Evolutionary conservation across 1,139 yeast genomes (phyloP).

Genomic region (Geotrichum siamense): DNA sequence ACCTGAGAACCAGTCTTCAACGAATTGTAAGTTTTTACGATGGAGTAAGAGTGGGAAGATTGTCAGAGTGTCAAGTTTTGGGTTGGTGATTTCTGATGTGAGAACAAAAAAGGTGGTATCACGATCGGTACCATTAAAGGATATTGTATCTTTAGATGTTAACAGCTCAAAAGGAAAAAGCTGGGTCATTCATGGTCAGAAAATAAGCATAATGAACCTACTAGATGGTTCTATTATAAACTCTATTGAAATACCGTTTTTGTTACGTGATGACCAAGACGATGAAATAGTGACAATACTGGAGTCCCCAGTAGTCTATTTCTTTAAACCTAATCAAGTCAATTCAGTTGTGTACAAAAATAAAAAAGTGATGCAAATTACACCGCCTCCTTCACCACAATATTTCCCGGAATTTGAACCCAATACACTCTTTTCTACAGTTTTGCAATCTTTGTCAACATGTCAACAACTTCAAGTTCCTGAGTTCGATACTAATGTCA

Average conservation of each 20-base stretch:
- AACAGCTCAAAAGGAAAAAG: slow-evolving; percentile 14
- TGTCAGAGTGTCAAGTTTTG: slow-evolving; percentile 10
- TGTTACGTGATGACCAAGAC: background rate
- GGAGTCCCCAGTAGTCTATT: slow-evolving; percentile 16
- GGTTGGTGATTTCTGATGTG: slow-evolving; percentile 15
- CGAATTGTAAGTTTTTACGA: slow-evolving; percentile 7
- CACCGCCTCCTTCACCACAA: slow-evolving; percentile 6
- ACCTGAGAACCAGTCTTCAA: slow-evolving; percentile 8
- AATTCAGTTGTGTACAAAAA: slow-evolving; percentile 9
- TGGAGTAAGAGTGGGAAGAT: slow-evolving; percentile 18
- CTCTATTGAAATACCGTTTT: slow-evolving; percentile 4
- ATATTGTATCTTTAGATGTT: slow-evolving; percentile 3
- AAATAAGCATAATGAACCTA: slow-evolving; percentile 7
- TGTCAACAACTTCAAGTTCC: slow-evolving; percentile 11
- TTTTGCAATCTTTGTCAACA: slow-evolving; percentile 8
- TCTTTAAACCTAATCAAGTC: slow-evolving; percentile 10
- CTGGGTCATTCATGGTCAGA: slow-evolving; percentile 8
- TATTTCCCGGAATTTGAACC: background rate
- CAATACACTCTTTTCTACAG: slow-evolving; percentile 13
- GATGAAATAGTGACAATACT: slow-evolving; percentile 12
- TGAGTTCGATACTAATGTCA: slow-evolving; percentile 8
- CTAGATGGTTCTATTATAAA: slow-evolving; percentile 9
- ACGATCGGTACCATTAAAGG: slow-evolving; percentile 2
- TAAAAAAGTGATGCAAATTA: slow-evolving; percentile 7
- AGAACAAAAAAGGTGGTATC: slow-evolving; percentile 15